Percentiles rank a stretch among this genome's conserved stretches.
These are phyloP conservation scores for Russula ochroleuca DNA, from an alignment of 768 basidiomycete genomes.

Conservation along the genomic window DNA sequence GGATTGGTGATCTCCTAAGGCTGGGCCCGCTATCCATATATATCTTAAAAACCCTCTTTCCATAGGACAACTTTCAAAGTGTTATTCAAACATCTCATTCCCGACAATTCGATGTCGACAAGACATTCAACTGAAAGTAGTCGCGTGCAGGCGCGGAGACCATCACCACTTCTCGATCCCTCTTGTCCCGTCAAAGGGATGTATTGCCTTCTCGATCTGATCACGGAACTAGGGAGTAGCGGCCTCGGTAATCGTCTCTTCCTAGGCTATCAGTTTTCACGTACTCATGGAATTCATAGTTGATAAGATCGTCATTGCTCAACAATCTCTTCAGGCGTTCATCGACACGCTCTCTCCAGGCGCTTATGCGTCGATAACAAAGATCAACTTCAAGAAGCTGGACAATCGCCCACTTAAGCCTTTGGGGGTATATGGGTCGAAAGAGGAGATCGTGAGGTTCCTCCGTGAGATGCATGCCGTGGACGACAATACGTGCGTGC, in stretches of 20 bases:
- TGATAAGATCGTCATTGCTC: constrained; percentile 59
- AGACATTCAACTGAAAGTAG: background rate
- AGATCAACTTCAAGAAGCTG: constrained; percentile 51
- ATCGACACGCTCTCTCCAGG: constrained; percentile 49
- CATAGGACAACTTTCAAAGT: background rate
- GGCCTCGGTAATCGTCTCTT: constrained; percentile 43
- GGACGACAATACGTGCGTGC: constrained; percentile 40
- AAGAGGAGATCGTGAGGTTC: constrained; percentile 47
- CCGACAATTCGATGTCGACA: background rate
- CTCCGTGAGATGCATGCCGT: constrained; percentile 38
- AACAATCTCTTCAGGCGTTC: constrained; percentile 46
- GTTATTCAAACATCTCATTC: background rate
- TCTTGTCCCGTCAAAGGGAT: constrained; percentile 39
- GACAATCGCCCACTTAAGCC: constrained; percentile 47
- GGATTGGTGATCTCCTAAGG: background rate
- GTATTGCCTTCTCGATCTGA: constrained; percentile 52
- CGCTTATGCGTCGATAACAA: constrained; percentile 51
- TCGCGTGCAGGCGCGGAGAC: background rate
- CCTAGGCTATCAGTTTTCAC: background rate
- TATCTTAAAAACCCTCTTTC: background rate
- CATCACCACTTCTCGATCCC: background rate
- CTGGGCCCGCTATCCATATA: background rate
- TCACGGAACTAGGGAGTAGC: constrained; percentile 47
- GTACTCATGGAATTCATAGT: constrained; percentile 36
- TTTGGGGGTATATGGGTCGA: constrained; percentile 56